These are phyloP conservation scores for Danielia reshetovae DNA, from an alignment of 805 yeast species.

Conservation along the genomic window DNA sequence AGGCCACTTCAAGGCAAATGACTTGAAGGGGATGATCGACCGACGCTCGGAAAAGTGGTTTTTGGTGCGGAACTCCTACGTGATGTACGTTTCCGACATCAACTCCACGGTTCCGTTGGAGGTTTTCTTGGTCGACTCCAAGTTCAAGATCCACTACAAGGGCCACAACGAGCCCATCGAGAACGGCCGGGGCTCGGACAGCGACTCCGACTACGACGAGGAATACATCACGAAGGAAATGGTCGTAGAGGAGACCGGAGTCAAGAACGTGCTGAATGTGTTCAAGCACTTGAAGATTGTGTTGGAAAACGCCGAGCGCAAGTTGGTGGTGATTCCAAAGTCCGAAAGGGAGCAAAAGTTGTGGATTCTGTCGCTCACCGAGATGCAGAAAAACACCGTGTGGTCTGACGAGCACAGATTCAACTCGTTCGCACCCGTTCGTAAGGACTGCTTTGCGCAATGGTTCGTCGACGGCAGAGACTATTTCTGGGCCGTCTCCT, in stretches of 20 bases:
- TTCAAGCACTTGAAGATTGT: slow-evolving; percentile 51
- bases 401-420: slow-evolving; percentile 81
- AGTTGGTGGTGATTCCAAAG: slow-evolving; percentile 64
- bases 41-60: slow-evolving; percentile 94
- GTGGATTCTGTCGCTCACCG: slow-evolving; percentile 73
- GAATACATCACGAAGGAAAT: slow-evolving; percentile 26
- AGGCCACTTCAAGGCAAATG: slow-evolving; percentile 77
- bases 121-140: slow-evolving; percentile 81
- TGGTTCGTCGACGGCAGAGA: slow-evolving; percentile 98
- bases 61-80: slow-evolving; percentile 75
- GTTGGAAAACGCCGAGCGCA: slow-evolving; percentile 74
- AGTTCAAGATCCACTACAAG: slow-evolving; percentile 56
- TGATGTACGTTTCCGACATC: slow-evolving; percentile 81
- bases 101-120: slow-evolving; percentile 86
- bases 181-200: slow-evolving; percentile 24
- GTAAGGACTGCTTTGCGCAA: slow-evolving; percentile 83
- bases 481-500: slow-evolving; percentile 92
- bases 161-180: slow-evolving; percentile 32
- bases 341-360: slow-evolving; percentile 59
- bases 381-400: slow-evolving; percentile 60
- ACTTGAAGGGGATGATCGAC: slow-evolving; percentile 79
- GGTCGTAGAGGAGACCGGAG: slow-evolving; percentile 17
- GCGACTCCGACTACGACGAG: slow-evolving; percentile 45
- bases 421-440: slow-evolving; percentile 87
- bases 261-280: slow-evolving; percentile 34